Evolutionary conservation across 108 stramenopile genomes (phyloP).

Genomic region (Skeletonema marinoi): DNA sequence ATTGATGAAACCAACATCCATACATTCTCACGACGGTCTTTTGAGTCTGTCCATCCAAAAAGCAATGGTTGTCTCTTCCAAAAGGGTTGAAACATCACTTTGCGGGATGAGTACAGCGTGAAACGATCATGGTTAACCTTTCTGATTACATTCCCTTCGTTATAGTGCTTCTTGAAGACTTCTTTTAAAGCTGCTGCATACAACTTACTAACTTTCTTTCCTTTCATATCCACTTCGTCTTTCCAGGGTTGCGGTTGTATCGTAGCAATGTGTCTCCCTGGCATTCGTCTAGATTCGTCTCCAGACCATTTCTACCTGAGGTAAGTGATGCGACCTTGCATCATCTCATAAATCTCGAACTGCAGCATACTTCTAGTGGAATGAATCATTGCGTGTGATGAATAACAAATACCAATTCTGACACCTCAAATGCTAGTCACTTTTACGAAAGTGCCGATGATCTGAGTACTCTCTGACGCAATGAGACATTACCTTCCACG

Average conservation of each 20-base stretch:
- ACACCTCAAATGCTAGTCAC: conserved; percentile 21
- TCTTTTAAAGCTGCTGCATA: background rate
- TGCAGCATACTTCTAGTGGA: background rate
- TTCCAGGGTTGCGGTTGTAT: background rate
- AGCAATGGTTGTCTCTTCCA: conserved; percentile 4
- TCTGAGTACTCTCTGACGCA: conserved; percentile 17
- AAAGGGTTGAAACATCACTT: conserved; percentile 6
- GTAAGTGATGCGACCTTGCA: background rate
- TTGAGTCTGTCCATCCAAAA: conserved; percentile 14
- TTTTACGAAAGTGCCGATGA: conserved; percentile 12
- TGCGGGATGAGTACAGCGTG: conserved; percentile 4
- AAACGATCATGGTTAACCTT: conserved; percentile 3
- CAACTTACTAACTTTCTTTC: background rate
- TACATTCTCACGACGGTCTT: conserved; percentile 20
- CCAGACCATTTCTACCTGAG: background rate
- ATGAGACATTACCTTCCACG: background rate
- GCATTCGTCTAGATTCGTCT: background rate
- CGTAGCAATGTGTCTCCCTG: background rate
- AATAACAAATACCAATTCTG: conserved; percentile 14
- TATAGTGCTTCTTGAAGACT: background rate
- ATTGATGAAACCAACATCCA: conserved; percentile 14
- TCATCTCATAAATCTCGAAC: background rate
- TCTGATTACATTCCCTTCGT: background rate
- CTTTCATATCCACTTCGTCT: background rate
- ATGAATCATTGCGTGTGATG: background rate